Evolutionary conservation across 148 eudicot species (phyloP).

Genomic region (Euryodendron excelsum): DNA sequence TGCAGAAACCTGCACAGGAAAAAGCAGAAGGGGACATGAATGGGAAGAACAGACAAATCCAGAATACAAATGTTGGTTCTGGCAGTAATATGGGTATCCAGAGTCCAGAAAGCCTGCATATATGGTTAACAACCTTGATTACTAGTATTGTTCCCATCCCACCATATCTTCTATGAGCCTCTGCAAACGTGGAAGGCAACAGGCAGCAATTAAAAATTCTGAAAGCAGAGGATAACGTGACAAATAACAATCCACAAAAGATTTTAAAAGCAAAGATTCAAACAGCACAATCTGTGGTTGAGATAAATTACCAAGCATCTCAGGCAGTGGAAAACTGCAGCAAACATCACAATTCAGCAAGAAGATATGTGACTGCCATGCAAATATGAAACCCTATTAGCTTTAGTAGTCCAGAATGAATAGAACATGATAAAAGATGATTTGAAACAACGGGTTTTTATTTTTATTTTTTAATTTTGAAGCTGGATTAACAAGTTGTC

Average conservation of each 20-base stretch:
- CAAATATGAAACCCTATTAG: slow-evolving; percentile 13
- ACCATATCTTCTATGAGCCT: slow-evolving; percentile 63
- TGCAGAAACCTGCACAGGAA: slow-evolving; percentile 48
- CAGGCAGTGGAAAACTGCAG: slow-evolving; percentile 90
- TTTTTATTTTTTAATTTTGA: not conserved
- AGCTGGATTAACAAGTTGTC: not conserved
- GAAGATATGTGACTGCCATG: slow-evolving; percentile 78
- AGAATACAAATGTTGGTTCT: not conserved
- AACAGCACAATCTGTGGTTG: not conserved
- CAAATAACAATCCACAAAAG: not conserved
- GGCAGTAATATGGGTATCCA: not conserved
- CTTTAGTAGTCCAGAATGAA: not conserved
- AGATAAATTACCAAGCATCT: slow-evolving; percentile 80
- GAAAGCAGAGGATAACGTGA: slow-evolving; percentile 9
- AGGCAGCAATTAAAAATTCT: slow-evolving; percentile 8
- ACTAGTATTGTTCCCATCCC: slow-evolving; percentile 74
- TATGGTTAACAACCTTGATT: slow-evolving; percentile 47
- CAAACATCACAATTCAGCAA: slow-evolving; percentile 94
- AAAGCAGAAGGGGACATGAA: not conserved
- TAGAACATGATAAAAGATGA: not conserved
- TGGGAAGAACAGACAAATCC: not conserved
- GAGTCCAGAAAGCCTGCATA: not conserved
- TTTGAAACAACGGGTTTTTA: not conserved
- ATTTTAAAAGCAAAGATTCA: not conserved
- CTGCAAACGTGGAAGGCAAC: slow-evolving; percentile 35